A percentile compares a stretch with the other conserved stretches of the same genome.
These are phyloP conservation scores for Scheffersomyces quercinus DNA, from an alignment of 1,139 yeast species.

Conservation along the genomic window DNA sequence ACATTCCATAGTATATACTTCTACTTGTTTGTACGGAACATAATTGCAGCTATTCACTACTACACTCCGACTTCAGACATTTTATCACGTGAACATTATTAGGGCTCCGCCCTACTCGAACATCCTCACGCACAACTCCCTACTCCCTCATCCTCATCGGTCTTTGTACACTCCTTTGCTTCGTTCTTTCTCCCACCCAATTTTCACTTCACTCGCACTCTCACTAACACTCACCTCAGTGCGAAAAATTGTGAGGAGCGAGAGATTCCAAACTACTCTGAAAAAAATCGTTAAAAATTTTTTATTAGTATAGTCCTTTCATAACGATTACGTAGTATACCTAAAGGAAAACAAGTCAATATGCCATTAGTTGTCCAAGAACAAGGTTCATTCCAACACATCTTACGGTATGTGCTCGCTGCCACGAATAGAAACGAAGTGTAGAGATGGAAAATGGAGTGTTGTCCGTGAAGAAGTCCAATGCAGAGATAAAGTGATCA, in stretches of 20 bases:
- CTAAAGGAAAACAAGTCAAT: conserved; percentile 37
- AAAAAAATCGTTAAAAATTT: conserved; percentile 9
- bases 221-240: conserved; percentile 3
- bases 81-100: conserved; percentile 3
- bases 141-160: background rate
- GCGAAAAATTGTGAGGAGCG: conserved; percentile 9
- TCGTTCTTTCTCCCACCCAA: conserved; percentile 1
- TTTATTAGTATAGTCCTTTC: conserved; percentile 6
- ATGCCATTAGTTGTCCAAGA: conserved; percentile 98
- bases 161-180: conserved; percentile 1
- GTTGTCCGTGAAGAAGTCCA: background rate
- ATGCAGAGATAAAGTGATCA: background rate
- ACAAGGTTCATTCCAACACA: conserved; percentile 99
- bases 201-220: conserved; percentile 2
- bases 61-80: too few species aligned
- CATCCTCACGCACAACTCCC: background rate
- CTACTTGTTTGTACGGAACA: too few species aligned
- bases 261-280: background rate
- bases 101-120: conserved; percentile 5
- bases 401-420: conserved; percentile 83
- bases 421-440: background rate
- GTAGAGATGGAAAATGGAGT: too few species aligned
- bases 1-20: background rate
- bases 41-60: too few species aligned
- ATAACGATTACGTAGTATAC: conserved; percentile 9